phyloP scores from a whole-genome alignment of 2,329 filamentous ascomycete genomes.

The Neoarthrinium moseri region DNA sequence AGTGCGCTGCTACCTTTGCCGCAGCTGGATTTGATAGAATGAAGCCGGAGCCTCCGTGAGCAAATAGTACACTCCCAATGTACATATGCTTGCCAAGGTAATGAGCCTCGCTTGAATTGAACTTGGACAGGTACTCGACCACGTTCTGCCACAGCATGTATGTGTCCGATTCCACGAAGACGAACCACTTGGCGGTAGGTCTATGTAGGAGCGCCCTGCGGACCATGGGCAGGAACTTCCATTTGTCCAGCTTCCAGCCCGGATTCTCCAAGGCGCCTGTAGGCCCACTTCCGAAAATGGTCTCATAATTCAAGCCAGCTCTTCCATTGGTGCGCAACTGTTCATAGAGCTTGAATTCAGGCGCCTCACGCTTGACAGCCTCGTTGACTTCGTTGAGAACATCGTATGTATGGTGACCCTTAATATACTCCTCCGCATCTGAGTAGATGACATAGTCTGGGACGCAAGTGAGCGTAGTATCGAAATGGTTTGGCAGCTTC shows the following conservation, averaged over 20 bases:
- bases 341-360: constrained; percentile 52
- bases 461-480: constrained; percentile 53
- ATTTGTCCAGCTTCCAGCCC: constrained; percentile 53
- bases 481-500: constrained; percentile 54
- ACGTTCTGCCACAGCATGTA: constrained; percentile 54
- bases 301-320: constrained; percentile 27
- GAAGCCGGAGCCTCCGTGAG: constrained; percentile 52
- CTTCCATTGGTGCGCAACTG: constrained; percentile 40
- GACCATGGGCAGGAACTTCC: constrained; percentile 56
- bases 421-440: constrained; percentile 52
- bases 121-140: constrained; percentile 48
- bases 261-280: constrained; percentile 37
- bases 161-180: constrained; percentile 60
- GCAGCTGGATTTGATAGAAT: constrained; percentile 49
- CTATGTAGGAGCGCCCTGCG: constrained; percentile 40
- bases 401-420: constrained; percentile 48
- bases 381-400: constrained; percentile 43
- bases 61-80: constrained; percentile 48
- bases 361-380: constrained; percentile 33
- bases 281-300: constrained; percentile 24
- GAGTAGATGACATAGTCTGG: constrained; percentile 57
- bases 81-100: constrained; percentile 55
- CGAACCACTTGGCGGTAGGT: constrained; percentile 53
- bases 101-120: constrained; percentile 43
- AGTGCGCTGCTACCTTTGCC: constrained; percentile 39